Conservation (phyloP, 1,139 yeast genomes). For the Waltiozyma sp. region DNA sequence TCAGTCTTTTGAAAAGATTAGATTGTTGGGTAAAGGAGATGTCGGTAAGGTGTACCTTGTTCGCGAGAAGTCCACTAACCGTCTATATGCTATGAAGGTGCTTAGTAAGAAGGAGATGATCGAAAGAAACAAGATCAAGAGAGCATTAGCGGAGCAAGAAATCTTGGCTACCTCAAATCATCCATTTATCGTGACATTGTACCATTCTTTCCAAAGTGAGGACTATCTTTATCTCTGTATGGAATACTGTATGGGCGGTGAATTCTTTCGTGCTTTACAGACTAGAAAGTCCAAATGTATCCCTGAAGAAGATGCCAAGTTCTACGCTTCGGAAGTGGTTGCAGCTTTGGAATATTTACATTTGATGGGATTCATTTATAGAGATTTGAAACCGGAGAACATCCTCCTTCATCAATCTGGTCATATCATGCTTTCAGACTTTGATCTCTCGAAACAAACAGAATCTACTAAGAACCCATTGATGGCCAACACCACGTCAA, state of each 20-base stretch:
- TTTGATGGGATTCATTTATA: conserved; percentile 89
- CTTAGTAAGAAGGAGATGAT: conserved; percentile 88
- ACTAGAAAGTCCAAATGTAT: conserved; percentile 82
- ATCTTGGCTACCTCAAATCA: conserved; percentile 91
- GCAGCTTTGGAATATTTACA: conserved; percentile 95
- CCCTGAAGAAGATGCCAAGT: conserved; percentile 78
- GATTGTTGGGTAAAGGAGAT: conserved; percentile 89
- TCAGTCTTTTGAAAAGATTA: conserved; percentile 76
- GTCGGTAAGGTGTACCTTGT: conserved; percentile 95
- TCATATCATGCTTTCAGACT: conserved; percentile 94
- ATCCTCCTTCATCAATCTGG: conserved; percentile 90
- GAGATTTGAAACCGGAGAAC: conserved; percentile 94
- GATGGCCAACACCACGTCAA: conserved; percentile 16
- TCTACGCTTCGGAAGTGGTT: conserved; percentile 94
- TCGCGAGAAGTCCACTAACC: conserved; percentile 63
- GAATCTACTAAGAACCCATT: conserved; percentile 52
- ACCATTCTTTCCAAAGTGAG: conserved; percentile 93
- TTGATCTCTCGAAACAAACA: conserved; percentile 87
- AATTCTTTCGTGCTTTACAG: conserved; percentile 91
- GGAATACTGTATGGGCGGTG: conserved; percentile 99
- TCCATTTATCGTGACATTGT: conserved; percentile 91
- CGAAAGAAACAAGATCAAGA: conserved; percentile 83
- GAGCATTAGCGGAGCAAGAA: conserved; percentile 95
- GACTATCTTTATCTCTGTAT: conserved; percentile 90
- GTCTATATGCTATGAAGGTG: conserved; percentile 87